Evolutionary conservation across 2,329 filamentous ascomycete species (phyloP).

Genomic region (Trichophyton simii): DNA sequence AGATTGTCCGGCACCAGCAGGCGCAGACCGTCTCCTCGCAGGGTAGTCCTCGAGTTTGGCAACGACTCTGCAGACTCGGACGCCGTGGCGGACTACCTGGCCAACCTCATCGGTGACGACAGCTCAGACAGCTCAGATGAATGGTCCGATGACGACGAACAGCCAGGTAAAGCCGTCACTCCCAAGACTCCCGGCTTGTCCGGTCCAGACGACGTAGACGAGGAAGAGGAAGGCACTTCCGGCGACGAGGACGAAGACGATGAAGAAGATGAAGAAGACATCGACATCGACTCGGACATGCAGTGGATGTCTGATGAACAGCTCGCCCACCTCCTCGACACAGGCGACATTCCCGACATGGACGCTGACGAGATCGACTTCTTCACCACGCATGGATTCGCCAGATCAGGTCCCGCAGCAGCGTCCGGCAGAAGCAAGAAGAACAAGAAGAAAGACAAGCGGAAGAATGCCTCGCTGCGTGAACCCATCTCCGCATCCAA

Average conservation of each 20-base stretch:
- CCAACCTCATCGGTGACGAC: constrained; percentile 20
- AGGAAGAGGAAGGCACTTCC: neutral
- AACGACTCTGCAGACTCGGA: constrained; percentile 6
- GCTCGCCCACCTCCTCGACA: constrained; percentile 48
- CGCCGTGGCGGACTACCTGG: constrained; percentile 29
- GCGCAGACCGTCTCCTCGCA: neutral
- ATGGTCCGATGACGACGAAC: constrained; percentile 12
- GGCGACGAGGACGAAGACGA: constrained; percentile 16
- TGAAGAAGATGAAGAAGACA: constrained; percentile 22
- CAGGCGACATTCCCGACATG: constrained; percentile 52
- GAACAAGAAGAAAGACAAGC: neutral
- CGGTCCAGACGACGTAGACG: neutral
- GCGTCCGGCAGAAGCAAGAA: neutral
- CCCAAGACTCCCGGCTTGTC: neutral
- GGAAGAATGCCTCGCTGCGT: neutral
- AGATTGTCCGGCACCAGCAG: neutral
- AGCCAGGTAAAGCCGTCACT: neutral
- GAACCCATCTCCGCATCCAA: constrained; percentile 34
- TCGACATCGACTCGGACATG: constrained; percentile 20
- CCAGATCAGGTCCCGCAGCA: neutral
- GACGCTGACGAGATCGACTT: constrained; percentile 47
- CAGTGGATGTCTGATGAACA: constrained; percentile 45
- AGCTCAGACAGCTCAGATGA: neutral
- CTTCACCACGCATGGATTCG: constrained; percentile 28
- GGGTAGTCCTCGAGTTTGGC: neutral